phyloP scores from a whole-genome alignment of 176 grass and related monocot genomes.

The Secale cereale region DNA sequence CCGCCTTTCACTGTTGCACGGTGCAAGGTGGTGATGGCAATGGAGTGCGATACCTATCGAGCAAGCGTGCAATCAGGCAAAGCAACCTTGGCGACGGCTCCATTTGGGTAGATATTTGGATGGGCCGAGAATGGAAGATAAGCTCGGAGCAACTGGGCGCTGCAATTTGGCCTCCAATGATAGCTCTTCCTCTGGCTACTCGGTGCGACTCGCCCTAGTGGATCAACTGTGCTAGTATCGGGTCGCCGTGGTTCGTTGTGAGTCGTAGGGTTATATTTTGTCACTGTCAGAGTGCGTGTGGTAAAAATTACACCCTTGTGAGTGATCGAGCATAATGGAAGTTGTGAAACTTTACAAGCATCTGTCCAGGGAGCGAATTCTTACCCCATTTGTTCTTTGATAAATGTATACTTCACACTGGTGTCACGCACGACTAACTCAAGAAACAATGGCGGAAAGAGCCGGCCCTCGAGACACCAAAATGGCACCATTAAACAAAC shows the following conservation, averaged over 20 bases:
- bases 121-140: constrained; percentile 9
- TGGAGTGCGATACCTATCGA: not conserved
- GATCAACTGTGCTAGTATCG: not conserved
- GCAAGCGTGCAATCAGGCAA: not conserved
- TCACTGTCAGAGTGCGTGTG: not conserved
- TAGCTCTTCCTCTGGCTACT: not conserved
- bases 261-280: not conserved
- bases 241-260: not conserved
- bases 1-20: not conserved
- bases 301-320: not conserved
- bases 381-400: not conserved
- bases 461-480: not conserved
- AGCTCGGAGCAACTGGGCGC: constrained; percentile 30
- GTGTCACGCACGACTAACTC: too few species aligned
- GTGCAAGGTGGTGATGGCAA: constrained; percentile 13
- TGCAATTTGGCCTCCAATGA: not conserved
- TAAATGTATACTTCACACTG: not conserved
- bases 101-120: constrained; percentile 9
- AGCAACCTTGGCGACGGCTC: constrained; percentile 18
- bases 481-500: not conserved
- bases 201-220: constrained; percentile 43
- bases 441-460: not conserved
- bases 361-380: constrained; percentile 10
- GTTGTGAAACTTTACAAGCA: constrained; percentile 32
- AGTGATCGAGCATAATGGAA: not conserved